Evolutionary conservation across 768 basidiomycete species (phyloP).

Genomic region (Russula sp.): DNA sequence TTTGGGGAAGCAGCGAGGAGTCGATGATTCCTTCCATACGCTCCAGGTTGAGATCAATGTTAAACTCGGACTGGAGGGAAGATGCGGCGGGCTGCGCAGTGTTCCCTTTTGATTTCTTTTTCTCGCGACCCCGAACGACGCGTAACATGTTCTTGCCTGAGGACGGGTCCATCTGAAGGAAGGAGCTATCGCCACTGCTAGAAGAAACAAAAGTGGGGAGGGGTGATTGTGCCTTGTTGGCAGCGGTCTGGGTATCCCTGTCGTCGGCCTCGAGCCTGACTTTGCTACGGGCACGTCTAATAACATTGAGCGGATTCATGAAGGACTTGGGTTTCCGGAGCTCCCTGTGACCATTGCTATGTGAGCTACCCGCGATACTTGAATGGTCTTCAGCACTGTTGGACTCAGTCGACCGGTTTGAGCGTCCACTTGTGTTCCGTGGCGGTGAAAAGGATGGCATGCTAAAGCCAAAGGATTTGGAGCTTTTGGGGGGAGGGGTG

Average conservation of each 20-base stretch:
- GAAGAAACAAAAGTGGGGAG: constrained; percentile 20
- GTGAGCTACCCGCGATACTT: constrained; percentile 29
- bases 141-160: constrained; percentile 17
- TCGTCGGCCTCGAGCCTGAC: constrained; percentile 36
- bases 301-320: constrained; percentile 34
- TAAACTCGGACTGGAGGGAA: constrained; percentile 34
- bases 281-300: constrained; percentile 36
- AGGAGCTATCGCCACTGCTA: constrained; percentile 16
- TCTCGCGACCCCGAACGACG: constrained; percentile 27
- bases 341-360: constrained; percentile 29
- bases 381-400: constrained; percentile 25
- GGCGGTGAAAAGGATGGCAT: constrained; percentile 34
- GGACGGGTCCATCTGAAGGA: constrained; percentile 25
- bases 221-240: constrained; percentile 14
- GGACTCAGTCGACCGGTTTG: constrained; percentile 28
- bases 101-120: constrained; percentile 28
- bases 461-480: constrained; percentile 32
- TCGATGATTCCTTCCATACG: constrained; percentile 82
- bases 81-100: constrained; percentile 28
- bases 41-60: constrained; percentile 61
- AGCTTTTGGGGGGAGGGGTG: constrained; percentile 37
- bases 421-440: constrained; percentile 20
- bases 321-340: constrained; percentile 45
- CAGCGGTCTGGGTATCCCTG: constrained; percentile 28
- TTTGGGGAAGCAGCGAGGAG: constrained; percentile 25